Conservation (phyloP, 306 rosid genomes). For the Carpinus fangiana region DNA sequence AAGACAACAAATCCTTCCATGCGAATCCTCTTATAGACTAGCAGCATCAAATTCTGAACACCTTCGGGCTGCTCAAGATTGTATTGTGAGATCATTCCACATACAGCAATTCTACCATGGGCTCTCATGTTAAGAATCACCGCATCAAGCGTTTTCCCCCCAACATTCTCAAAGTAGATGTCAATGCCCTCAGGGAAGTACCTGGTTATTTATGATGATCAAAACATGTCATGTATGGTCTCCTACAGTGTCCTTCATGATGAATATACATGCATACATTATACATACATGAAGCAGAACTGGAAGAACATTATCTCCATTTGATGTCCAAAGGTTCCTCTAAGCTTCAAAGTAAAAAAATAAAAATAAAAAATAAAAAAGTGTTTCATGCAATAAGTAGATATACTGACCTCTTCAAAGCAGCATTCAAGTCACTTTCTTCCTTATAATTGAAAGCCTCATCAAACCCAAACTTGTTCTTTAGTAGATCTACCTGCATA, state of each 20-base stretch:
- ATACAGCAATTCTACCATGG: slow-evolving; percentile 17
- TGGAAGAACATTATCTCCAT: too few relatives aligned
- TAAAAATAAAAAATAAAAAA: neutral
- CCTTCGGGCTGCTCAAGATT: slow-evolving; percentile 9
- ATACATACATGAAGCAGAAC: neutral
- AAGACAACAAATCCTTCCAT: slow-evolving; percentile 18
- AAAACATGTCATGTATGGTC: too few relatives aligned
- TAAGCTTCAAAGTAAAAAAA: neutral
- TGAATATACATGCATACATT: neutral
- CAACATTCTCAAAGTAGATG: slow-evolving; percentile 26
- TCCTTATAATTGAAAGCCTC: slow-evolving; percentile 12
- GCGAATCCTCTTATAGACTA: slow-evolving; percentile 16
- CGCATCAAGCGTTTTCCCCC: slow-evolving; percentile 18
- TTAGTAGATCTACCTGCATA: neutral
- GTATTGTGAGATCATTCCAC: slow-evolving; percentile 23
- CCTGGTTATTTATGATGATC: slow-evolving; percentile 3
- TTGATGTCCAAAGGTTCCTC: too few relatives aligned
- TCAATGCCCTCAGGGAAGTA: slow-evolving; percentile 26
- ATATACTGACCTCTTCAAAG: neutral
- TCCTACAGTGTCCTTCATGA: too few relatives aligned
- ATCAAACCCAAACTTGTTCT: neutral
- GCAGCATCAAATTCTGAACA: slow-evolving; percentile 10
- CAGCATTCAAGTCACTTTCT: neutral
- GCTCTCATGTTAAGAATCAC: slow-evolving; percentile 19
- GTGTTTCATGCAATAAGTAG: neutral